These are phyloP conservation scores for Melampsora americana DNA, from an alignment of 1,284 basidiomycete species.

Conservation along the genomic window DNA sequence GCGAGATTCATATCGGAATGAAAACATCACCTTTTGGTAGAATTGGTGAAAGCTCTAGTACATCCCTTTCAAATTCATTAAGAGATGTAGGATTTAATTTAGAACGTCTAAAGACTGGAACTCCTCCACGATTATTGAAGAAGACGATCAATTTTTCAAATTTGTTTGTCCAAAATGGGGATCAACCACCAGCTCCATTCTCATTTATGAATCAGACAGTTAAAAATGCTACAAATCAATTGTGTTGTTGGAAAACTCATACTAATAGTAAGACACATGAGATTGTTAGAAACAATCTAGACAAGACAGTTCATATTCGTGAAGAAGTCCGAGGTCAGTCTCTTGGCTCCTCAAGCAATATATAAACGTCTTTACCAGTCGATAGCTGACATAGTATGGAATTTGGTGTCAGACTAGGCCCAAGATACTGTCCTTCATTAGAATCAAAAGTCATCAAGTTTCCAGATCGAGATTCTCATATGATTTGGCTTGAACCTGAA, in stretches of 20 bases:
- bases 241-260: constrained; percentile 68
- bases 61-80: constrained; percentile 68
- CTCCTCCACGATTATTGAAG: constrained; percentile 72
- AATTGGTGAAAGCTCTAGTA: constrained; percentile 68
- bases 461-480: constrained; percentile 67
- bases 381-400: not conserved
- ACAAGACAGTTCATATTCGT: constrained; percentile 75
- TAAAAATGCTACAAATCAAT: constrained; percentile 63
- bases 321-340: constrained; percentile 72
- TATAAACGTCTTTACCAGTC: not conserved
- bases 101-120: constrained; percentile 80
- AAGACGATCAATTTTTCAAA: constrained; percentile 67
- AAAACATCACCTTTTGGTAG: constrained; percentile 77
- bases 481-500: constrained; percentile 84
- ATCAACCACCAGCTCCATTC: constrained; percentile 44
- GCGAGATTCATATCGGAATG: constrained; percentile 80
- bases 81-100: constrained; percentile 72
- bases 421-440: constrained; percentile 83
- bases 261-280: constrained; percentile 72
- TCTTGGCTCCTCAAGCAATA: not conserved
- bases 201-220: constrained; percentile 52
- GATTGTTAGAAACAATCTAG: constrained; percentile 69
- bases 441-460: constrained; percentile 82
- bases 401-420: constrained; percentile 59
- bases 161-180: constrained; percentile 62